Evolutionary conservation across 305 asterid species (phyloP).

Genomic region (Euphrasia arctica): DNA sequence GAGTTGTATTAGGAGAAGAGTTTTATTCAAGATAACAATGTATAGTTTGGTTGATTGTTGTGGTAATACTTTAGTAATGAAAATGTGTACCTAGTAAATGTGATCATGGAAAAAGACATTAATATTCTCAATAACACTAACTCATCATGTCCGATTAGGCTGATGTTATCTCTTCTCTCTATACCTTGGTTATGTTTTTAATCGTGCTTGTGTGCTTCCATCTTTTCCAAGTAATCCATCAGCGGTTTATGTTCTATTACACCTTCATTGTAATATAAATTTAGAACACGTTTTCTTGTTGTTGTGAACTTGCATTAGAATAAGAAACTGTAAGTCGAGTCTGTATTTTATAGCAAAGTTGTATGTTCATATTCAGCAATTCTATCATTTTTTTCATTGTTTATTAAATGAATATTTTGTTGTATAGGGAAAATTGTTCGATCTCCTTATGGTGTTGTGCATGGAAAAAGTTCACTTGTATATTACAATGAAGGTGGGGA

Average conservation of each 20-base stretch:
- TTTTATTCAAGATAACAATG: neutral
- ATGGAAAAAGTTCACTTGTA: conserved; percentile 91
- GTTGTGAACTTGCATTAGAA: neutral
- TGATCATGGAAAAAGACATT: neutral
- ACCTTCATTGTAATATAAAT: too few relatives aligned
- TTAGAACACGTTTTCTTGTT: neutral
- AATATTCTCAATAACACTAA: neutral
- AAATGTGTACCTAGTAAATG: neutral
- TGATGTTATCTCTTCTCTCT: neutral
- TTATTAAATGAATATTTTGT: conserved; percentile 17
- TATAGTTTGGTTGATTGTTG: neutral
- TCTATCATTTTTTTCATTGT: neutral
- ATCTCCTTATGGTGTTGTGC: conserved; percentile 88
- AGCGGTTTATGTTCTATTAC: neutral
- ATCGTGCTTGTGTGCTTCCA: neutral
- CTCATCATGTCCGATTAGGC: neutral
- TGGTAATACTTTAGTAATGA: neutral
- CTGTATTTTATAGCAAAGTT: conserved; percentile 5
- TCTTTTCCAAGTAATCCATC: neutral
- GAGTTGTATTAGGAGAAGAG: too few relatives aligned
- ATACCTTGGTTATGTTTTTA: neutral
- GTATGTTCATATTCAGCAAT: conserved; percentile 2
- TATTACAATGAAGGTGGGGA: conserved; percentile 83
- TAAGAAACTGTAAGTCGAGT: neutral
- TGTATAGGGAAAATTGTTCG: conserved; percentile 78